Evolutionary conservation across 2,329 filamentous ascomycete species (phyloP).

Genomic region (Alternaria novae-zelandiae): DNA sequence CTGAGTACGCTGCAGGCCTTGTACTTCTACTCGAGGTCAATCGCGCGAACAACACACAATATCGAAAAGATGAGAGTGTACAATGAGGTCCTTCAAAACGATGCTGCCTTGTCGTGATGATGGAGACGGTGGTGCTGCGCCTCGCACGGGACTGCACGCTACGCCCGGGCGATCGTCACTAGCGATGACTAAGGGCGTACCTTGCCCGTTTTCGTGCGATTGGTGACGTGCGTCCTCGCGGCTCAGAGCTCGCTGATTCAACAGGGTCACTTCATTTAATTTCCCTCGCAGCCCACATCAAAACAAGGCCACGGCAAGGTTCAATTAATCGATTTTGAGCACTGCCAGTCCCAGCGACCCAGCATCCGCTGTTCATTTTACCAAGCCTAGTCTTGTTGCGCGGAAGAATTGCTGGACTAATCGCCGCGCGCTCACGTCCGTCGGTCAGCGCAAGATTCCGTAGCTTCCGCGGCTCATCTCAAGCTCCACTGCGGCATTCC

Average conservation of each 20-base stretch:
- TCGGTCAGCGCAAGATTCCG: constrained; percentile 29
- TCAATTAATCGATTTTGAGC: constrained; percentile 6
- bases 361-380: constrained; percentile 2
- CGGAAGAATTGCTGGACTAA: background rate
- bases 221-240: constrained; percentile 15
- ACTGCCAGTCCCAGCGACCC: background rate
- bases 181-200: constrained; percentile 2
- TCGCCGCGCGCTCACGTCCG: constrained; percentile 2
- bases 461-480: constrained; percentile 35
- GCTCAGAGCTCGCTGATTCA: constrained; percentile 18
- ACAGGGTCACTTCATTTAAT: constrained; percentile 17
- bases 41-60: background rate
- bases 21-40: background rate
- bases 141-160: background rate
- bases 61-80: background rate
- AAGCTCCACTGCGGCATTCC: constrained; percentile 28
- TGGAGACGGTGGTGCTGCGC: background rate
- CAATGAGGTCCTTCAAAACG: background rate
- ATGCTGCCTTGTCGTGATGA: background rate
- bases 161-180: background rate
- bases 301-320: constrained; percentile 17
- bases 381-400: constrained; percentile 8
- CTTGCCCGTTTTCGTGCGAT: background rate
- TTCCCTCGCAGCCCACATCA: constrained; percentile 17
- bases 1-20: background rate